phyloP scores from a whole-genome alignment of 768 basidiomycete species.

The Xerocomus potaroensis region DNA sequence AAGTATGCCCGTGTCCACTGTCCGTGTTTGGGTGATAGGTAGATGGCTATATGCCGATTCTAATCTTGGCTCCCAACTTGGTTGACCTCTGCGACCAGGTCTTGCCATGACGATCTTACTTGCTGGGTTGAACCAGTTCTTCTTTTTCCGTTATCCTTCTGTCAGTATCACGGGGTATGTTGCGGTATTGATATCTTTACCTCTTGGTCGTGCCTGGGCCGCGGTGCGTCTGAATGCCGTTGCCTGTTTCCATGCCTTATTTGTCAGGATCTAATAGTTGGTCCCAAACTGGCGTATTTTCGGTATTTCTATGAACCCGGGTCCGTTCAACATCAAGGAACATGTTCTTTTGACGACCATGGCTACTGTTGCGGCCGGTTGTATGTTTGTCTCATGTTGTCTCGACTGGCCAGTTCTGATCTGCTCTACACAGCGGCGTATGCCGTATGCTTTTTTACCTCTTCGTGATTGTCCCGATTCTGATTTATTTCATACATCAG shows the following conservation, averaged over 20 bases:
- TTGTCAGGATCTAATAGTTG: too few relatives aligned
- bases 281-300: slow-evolving; percentile 51
- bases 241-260: too few relatives aligned
- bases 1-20: slow-evolving; percentile 52
- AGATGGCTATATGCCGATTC: background rate
- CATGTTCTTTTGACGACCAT: slow-evolving; percentile 68
- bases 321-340: slow-evolving; percentile 74
- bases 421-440: slow-evolving; percentile 37
- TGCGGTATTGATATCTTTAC: slow-evolving; percentile 68
- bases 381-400: slow-evolving; percentile 18
- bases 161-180: slow-evolving; percentile 44
- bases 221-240: slow-evolving; percentile 14
- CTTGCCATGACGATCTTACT: slow-evolving; percentile 54
- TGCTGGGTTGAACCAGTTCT: slow-evolving; percentile 75
- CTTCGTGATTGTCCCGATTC: background rate
- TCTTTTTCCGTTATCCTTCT: slow-evolving; percentile 65
- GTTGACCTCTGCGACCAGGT: slow-evolving; percentile 13
- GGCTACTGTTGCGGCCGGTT: slow-evolving; percentile 42
- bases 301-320: slow-evolving; percentile 65
- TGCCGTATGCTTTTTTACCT: slow-evolving; percentile 27
- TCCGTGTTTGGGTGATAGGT: slow-evolving; percentile 62
- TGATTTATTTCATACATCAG: slow-evolving; percentile 9
- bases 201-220: slow-evolving; percentile 66
- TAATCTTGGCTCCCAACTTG: too few relatives aligned
- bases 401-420: background rate